Base-by-base conservation (phyloP, 495 filamentous ascomycete species). In the Hypomontagnella monticulosa region DNA sequence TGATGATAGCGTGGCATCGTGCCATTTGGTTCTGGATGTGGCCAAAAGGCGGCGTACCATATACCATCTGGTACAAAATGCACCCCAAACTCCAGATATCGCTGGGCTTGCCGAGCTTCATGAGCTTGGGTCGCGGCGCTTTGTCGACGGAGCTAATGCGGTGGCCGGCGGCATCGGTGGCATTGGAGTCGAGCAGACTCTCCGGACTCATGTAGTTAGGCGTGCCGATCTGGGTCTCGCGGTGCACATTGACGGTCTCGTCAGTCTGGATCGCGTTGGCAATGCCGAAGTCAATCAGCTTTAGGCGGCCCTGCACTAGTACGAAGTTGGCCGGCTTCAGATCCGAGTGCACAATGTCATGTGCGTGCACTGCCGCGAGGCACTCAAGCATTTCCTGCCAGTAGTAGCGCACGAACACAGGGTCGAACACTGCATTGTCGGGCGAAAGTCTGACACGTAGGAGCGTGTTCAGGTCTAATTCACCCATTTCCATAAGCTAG, bases 351-450 rank as follows among this genome's bases (percentile, higher is more conserved):
- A 99, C 93, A 49, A 99, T 92, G 73, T 97, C 93, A 67, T 88
- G 80, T 0, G 88, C 83, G 72, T 99, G 95, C 0, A 99, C 93
- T 2, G 93, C 85, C 50, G 91, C 85, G 4, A 99, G 88, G 75
- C 95, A 99, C 70, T 96, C 92, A 3, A 99, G 89, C 96, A 99
- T 98, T 78, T 99, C 95, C 71, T 93, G 92, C 95, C 95, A 99
- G 80, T 96, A 97, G 77, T 92, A 92, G 7, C 95, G 89, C n/a
- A 93, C 91, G 68, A 97, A 98, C 48, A 88, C 90, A 8, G 91
- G 82, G 72, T 99, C 95, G 57, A 98, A 90, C 23, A 79, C 79
- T 33, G 91, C 86, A 58, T 90, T 86, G 66, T 93, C 91, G 0
- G 86, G 80, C 47, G 90, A 89, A 27, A 89, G 86, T 34, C 88